These are phyloP conservation scores for Geotrichum citri-aurantii DNA, from an alignment of 1,139 yeast genomes.

Conservation along the genomic window DNA sequence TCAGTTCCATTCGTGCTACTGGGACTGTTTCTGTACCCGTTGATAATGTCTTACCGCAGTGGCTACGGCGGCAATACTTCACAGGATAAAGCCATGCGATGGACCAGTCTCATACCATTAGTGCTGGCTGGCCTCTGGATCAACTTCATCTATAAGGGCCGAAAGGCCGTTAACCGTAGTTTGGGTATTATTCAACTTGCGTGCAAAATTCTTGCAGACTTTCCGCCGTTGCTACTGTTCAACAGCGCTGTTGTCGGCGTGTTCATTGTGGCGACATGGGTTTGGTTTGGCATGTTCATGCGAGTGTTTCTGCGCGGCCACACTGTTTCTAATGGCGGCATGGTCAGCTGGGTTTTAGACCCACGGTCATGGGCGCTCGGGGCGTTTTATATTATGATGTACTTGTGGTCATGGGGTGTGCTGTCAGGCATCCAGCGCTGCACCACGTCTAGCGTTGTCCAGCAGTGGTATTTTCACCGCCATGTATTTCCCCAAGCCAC, in stretches of 20 bases:
- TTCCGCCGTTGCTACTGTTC: constrained; percentile 31
- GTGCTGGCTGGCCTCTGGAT: constrained; percentile 35
- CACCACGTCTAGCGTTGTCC: constrained; percentile 35
- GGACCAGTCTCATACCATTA: constrained; percentile 35
- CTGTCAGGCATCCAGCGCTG: constrained; percentile 37
- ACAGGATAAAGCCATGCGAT: constrained; percentile 38
- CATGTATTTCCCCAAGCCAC: constrained; percentile 27
- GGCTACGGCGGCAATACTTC: constrained; percentile 34
- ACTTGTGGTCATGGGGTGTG: constrained; percentile 42
- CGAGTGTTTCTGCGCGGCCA: constrained; percentile 38
- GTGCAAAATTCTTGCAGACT: constrained; percentile 34
- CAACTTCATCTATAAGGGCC: constrained; percentile 32
- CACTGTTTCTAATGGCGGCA: constrained; percentile 25
- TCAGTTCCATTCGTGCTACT: constrained; percentile 35
- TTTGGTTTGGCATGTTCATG: constrained; percentile 38
- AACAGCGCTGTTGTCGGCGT: constrained; percentile 30
- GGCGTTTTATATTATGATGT: constrained; percentile 37
- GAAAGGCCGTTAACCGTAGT: constrained; percentile 34
- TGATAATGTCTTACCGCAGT: constrained; percentile 35
- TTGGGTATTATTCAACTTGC: constrained; percentile 37
- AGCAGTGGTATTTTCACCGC: constrained; percentile 40
- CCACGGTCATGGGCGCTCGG: constrained; percentile 35
- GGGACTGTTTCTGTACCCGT: constrained; percentile 30
- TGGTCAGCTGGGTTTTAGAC: constrained; percentile 32
- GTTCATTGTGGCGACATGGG: constrained; percentile 32